Evolutionary conservation across 2,329 filamentous ascomycete genomes (phyloP).

Genomic region (Colletotrichum sp.): DNA sequence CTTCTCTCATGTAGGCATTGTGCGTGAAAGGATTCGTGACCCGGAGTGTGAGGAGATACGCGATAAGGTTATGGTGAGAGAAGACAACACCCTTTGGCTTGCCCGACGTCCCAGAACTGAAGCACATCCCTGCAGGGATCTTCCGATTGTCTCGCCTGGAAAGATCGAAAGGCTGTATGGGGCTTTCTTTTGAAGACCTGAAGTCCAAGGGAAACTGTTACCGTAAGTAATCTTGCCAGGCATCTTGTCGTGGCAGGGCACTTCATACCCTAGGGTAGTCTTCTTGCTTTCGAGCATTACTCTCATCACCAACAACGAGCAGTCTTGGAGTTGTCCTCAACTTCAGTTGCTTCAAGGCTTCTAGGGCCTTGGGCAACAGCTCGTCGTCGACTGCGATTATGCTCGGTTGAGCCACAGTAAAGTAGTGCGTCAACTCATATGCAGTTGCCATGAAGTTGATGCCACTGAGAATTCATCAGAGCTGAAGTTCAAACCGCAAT

Average conservation of each 20-base stretch:
- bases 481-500: neutral
- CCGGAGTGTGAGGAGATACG: constrained; percentile 23
- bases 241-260: neutral
- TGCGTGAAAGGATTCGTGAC: constrained; percentile 27
- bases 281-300: neutral
- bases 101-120: constrained; percentile 28
- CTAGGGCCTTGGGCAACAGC: constrained; percentile 20
- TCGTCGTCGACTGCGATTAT: constrained; percentile 21
- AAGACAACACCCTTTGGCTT: constrained; percentile 26
- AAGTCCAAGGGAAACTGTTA: neutral
- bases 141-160: neutral
- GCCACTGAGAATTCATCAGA: constrained; percentile 17
- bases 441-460: constrained; percentile 27
- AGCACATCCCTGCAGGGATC: constrained; percentile 25
- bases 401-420: constrained; percentile 22
- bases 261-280: neutral
- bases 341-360: neutral
- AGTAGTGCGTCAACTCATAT: constrained; percentile 27
- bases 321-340: neutral
- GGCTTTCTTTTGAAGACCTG: neutral
- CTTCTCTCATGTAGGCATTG: constrained; percentile 26
- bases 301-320: neutral
- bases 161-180: neutral
- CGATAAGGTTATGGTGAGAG: constrained; percentile 27
- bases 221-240: neutral